Evolutionary conservation across 352 stramenopile genomes (phyloP).

Genomic region (Elongisporangium prolatum): DNA sequence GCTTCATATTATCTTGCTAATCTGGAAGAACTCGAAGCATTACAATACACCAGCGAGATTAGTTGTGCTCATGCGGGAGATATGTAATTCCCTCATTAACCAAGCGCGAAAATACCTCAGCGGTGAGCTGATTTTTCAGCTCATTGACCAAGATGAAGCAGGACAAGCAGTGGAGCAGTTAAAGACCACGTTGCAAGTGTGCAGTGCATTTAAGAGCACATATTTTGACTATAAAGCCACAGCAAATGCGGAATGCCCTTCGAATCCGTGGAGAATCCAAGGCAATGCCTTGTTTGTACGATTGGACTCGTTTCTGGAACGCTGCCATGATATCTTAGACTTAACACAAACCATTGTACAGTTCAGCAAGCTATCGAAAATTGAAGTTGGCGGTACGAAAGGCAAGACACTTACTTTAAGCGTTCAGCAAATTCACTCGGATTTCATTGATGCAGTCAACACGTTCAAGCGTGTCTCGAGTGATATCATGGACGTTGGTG

Average conservation of each 20-base stretch:
- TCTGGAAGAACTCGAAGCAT: conserved; percentile 99
- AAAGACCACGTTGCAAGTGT: conserved; percentile 92
- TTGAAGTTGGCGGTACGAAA: conserved; percentile 97
- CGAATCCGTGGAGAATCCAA: conserved; percentile 98
- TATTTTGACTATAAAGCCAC: conserved; percentile 98
- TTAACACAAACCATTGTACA: conserved; percentile 97
- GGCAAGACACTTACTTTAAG: conserved; percentile 92
- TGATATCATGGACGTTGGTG: conserved; percentile 98
- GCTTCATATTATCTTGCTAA: conserved; percentile 97
- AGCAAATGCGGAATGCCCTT: conserved; percentile 94
- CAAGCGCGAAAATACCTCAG: conserved; percentile 91
- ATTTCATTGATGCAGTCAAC: conserved; percentile 94
- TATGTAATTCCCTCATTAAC: conserved; percentile 97
- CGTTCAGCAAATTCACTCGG: conserved; percentile 94
- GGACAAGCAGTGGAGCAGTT: conserved; percentile 93
- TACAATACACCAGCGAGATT: conserved; percentile 97
- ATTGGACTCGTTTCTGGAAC: conserved; percentile 96
- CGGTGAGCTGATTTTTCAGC: conserved; percentile 93
- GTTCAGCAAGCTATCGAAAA: conserved; percentile 97
- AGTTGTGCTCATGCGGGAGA: conserved; percentile 97
- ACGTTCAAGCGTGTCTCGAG: conserved; percentile 95
- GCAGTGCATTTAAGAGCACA: conserved; percentile 96
- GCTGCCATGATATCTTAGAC: conserved; percentile 97
- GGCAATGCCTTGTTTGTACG: conserved; percentile 97
- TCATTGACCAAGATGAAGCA: conserved; percentile 97